Evolutionary conservation across 495 filamentous ascomycete genomes (phyloP), one percentile per base, ranked within the genome.

Genomic region (Platismatia glauca): DNA sequence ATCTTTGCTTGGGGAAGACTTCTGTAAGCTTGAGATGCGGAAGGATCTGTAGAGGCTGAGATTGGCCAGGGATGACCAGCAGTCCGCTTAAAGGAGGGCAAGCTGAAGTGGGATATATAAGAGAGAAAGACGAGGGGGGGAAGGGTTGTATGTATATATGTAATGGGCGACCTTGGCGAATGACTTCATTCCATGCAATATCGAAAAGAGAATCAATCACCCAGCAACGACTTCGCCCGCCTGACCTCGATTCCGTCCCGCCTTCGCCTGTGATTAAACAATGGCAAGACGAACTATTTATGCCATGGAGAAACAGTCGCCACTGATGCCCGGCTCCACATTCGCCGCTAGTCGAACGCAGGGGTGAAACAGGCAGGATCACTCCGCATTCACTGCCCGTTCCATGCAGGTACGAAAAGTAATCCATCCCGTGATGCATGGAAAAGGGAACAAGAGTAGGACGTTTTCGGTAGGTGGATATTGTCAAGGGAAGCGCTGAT

Each of bases 81-180:
- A 22, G 20, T 6, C 20, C 4, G 43, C 0, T 2, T 22, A 3
- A 12, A 3, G 0, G 0, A 12, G 0, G 12, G n/a, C n/a, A 24
- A 12, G 0, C 15, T 24, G n/a, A 12, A 46, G 43, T n/a, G 4
- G 38, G n/a, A n/a, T 22, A 44, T 22, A 44, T 4, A 44, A 44
- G 7, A 12, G 9, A 46, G 7, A 46, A 46, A 3, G 6, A 4
- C 7, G 8, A 46, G 43, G 20, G 22, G 4, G 15, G 8, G 20
- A 46, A 24, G n/a, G n/a, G 43, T n/a, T 46, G n/a, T 22, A 22
- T 20, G n/a, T n/a, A 7, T 46, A 12, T 46, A 24, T 22, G 24
- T n/a, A 46, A 9, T 22, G 11, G n/a, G 43, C 43, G n/a, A 24
- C n/a, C 20, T 46, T 6, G n/a, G 43, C n/a, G n/a, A 24, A 24